Base-by-base conservation (phyloP, 1,284 basidiomycete species). In the Somion occarium region DNA sequence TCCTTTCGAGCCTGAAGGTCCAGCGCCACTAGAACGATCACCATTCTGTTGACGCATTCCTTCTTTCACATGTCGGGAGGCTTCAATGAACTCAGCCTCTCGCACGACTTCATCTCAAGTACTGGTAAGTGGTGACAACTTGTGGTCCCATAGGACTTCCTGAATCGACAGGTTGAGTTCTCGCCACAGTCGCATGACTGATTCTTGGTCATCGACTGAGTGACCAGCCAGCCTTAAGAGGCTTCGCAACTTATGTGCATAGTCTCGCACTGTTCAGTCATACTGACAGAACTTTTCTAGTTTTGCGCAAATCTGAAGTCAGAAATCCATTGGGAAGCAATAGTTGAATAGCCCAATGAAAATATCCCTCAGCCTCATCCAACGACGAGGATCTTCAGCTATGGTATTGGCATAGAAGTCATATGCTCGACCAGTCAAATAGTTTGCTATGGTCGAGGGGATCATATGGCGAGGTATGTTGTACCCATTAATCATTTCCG, bases 241-340 rank as follows among this genome's bases (percentile, higher is more conserved):
- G 37, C 64, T 61, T 44, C 66, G 56, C 0, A 73, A 59, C 44
- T 68, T 62, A 48, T 66, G 61, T 1, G 65, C 51, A 46, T 66
- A 74, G 2, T 62, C 59, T 0, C 51, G 49, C 0, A 67, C 58
- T 0, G 23, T 48, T 3, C 50, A 44, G 0, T 41, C 41, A 0
- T 55, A 43, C 43, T 69, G 68, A 2, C 24, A 2, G 12, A 45
- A 46, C 1, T 46, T 43, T 1, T 48, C 18, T 11, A 66, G 56
- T 24, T 58, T 46, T 5, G 56, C 45, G 0, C 56, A 46, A 46
- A 61, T 56, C 20, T 60, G 49, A 0, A 54, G 25, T 2, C 67
- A 57, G 51, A 67, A 75, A 38, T 73, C 61, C 0, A 66, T 49
- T 0, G 71, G 72, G 62, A 78, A 78, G 45, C 73, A 75, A 50